A percentile compares a stretch with the other conserved stretches of the same genome.
Conservation (phyloP, 2,329 filamentous ascomycete species). For the Fonsecaea multimorphosa region DNA sequence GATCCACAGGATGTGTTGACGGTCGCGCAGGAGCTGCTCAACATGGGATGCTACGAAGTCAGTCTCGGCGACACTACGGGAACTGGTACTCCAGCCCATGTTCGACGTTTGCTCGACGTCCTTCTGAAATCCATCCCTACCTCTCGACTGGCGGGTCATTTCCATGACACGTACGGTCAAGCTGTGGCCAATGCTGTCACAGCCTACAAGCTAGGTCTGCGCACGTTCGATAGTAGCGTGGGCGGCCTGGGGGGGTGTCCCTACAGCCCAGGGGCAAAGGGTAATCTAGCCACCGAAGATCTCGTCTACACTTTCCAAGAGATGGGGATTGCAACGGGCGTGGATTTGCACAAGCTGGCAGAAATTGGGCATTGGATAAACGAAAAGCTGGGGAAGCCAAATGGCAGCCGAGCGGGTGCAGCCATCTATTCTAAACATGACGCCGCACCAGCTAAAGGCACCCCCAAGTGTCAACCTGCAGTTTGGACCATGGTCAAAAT, state of each 20-base stretch:
- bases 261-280: constrained; percentile 82
- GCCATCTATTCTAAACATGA: constrained; percentile 46
- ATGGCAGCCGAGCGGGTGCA: constrained; percentile 70
- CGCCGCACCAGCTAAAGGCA: neutral
- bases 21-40: constrained; percentile 67
- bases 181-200: constrained; percentile 80
- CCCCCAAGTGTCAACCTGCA: neutral
- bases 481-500: constrained; percentile 34
- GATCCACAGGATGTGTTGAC: constrained; percentile 57
- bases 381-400: constrained; percentile 65
- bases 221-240: constrained; percentile 80
- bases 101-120: constrained; percentile 44
- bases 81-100: constrained; percentile 70
- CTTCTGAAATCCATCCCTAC: constrained; percentile 60
- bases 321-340: constrained; percentile 61
- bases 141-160: constrained; percentile 79
- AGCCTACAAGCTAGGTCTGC: constrained; percentile 75
- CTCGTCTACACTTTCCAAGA: constrained; percentile 70
- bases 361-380: constrained; percentile 77
- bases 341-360: constrained; percentile 61
- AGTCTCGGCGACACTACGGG: constrained; percentile 89
- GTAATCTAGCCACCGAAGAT: constrained; percentile 85
- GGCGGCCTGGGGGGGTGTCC: constrained; percentile 83
- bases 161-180: constrained; percentile 88
- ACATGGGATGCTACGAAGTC: constrained; percentile 92